These are phyloP conservation scores for Neonectria faginata DNA, from an alignment of 2,329 filamentous ascomycete genomes.

Conservation along the genomic window DNA sequence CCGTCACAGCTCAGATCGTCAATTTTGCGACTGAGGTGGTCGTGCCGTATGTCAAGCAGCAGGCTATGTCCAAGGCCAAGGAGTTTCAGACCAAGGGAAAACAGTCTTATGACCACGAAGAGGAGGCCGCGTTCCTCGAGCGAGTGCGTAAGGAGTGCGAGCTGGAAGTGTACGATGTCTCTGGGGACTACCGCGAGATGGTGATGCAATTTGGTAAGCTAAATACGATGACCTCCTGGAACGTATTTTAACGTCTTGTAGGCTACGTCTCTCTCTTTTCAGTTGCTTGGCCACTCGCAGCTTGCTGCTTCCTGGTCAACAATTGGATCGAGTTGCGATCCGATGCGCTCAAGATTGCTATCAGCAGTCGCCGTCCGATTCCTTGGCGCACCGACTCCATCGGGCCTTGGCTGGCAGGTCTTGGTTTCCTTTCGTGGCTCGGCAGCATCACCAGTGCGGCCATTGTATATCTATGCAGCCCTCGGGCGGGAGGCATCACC, in stretches of 20 bases:
- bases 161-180: constrained; percentile 88
- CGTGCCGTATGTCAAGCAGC: constrained; percentile 86
- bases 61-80: constrained; percentile 82
- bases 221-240: background rate
- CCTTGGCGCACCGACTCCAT: constrained; percentile 94
- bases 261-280: constrained; percentile 93
- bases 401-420: constrained; percentile 87
- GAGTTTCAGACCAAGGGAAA: constrained; percentile 73
- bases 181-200: constrained; percentile 93
- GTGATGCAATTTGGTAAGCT: constrained; percentile 77
- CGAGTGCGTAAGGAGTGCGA: constrained; percentile 86
- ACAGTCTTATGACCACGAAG: constrained; percentile 73
- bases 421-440: constrained; percentile 93
- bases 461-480: constrained; percentile 89
- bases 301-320: constrained; percentile 89
- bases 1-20: constrained; percentile 92
- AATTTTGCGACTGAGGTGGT: constrained; percentile 87
- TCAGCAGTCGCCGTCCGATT: constrained; percentile 88
- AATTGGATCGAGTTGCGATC: constrained; percentile 96
- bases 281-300: constrained; percentile 93
- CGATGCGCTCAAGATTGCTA: constrained; percentile 93
- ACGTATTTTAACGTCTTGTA: constrained; percentile 38
- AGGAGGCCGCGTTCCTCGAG: constrained; percentile 83
- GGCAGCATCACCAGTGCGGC: constrained; percentile 89
- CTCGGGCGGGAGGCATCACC: constrained; percentile 75